Evolutionary conservation across 2,329 filamentous ascomycete species (phyloP).

Genomic region (Trichoderma koningii): DNA sequence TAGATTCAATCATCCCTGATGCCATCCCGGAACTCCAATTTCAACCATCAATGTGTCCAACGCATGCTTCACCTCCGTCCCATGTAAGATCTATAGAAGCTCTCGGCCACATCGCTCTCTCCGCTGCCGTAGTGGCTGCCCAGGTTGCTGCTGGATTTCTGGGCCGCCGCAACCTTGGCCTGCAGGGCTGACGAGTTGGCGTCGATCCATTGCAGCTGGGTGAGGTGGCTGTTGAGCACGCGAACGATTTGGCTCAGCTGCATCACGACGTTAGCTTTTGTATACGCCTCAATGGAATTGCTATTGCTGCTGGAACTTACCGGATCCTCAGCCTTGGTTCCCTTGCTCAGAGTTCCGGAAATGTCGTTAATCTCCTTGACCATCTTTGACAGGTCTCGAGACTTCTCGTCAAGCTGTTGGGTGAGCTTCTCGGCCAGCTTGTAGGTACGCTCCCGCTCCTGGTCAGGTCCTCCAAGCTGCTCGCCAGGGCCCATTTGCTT

Average conservation of each 20-base stretch:
- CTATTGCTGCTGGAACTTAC: constrained; percentile 55
- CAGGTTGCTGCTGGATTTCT: constrained; percentile 71
- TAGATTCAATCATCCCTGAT: constrained; percentile 28
- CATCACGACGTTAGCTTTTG: neutral
- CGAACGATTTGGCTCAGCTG: constrained; percentile 93
- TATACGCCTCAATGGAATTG: neutral
- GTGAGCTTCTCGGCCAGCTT: constrained; percentile 93
- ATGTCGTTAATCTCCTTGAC: constrained; percentile 97
- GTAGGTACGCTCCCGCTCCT: constrained; percentile 94
- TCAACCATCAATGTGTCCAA: constrained; percentile 30
- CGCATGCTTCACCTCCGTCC: constrained; percentile 60
- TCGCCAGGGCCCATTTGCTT: constrained; percentile 76
- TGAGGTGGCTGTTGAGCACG: constrained; percentile 89
- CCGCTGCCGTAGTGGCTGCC: constrained; percentile 59
- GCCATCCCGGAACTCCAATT: constrained; percentile 28
- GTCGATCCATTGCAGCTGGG: constrained; percentile 92
- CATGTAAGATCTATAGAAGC: constrained; percentile 89
- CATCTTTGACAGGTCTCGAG: constrained; percentile 90
- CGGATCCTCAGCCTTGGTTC: constrained; percentile 82
- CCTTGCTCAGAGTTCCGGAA: constrained; percentile 85
- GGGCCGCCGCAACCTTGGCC: constrained; percentile 77
- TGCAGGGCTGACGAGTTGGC: constrained; percentile 78
- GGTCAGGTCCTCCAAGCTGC: constrained; percentile 81
- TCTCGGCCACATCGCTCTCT: constrained; percentile 75
- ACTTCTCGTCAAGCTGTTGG: constrained; percentile 89